Evolutionary conservation across 176 grass and related monocot genomes (phyloP), one percentile per base, ranked within the genome.

Genomic region (Luzula sylvatica): DNA sequence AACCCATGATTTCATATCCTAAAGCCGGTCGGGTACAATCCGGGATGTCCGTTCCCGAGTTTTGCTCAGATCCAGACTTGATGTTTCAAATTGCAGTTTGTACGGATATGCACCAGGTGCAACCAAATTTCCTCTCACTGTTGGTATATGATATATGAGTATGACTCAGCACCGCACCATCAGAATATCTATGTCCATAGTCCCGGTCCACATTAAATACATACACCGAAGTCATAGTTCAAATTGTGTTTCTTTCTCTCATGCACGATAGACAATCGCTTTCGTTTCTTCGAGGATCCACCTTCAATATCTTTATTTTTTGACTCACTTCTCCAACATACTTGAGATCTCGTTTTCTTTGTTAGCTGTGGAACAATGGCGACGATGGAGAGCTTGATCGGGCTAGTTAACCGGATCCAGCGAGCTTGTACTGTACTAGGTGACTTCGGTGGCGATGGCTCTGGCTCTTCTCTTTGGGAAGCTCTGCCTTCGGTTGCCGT

Each of bases 331-430:
- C 46, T 58, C 50, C 59, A 26, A 46, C 6, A 38, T 38, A 22
- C 50, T 7, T 3, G 55, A 19, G 5, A 3, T 15, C 25, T 1
- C 35, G 3, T 52, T 5, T 11, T 54, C 30, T 69, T 53, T 26
- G 3, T 28, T 14, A 46, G 23, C 58, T 67, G 23, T 43, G 18
- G 26, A 38, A 25, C 28, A 73, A 99, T 99, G 93, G 86, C 93
- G 69, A 99, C 93, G 4, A 92, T 99, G 93, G 93, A 20, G 68
- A 99, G 86, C 72, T 66, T 99, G 32, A 99, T 99, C 72, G 93
- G 93, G 53, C 75, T 99, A 53, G 93, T 99, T 55, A 99, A 92
- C 66, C 82, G 93, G 75, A 99, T 99, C 69, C 93, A 92, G 82
- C 67, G 82, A 45, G 93, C 93, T 27, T 99, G 86, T 69, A 99